Percentiles rank a stretch among this genome's conserved stretches.
These are phyloP conservation scores for Westerdykella aurantiaca DNA, from an alignment of 2,329 filamentous ascomycete species.

Conservation along the genomic window DNA sequence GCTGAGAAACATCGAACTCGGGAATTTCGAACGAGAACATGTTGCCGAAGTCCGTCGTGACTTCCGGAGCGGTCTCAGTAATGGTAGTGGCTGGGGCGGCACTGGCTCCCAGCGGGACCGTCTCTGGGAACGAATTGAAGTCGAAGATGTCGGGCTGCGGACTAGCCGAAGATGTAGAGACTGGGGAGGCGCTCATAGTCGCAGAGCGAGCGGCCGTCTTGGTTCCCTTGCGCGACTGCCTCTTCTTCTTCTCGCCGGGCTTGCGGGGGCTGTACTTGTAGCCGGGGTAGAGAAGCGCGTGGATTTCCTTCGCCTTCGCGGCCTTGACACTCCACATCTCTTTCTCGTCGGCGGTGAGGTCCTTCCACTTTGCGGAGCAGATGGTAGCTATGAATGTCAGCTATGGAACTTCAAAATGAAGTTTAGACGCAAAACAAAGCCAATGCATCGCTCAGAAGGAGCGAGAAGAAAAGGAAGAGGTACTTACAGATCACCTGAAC, in stretches of 20 bases:
- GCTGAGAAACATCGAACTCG: neutral
- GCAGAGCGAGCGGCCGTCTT: conserved; percentile 8
- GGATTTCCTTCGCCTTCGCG: conserved; percentile 15
- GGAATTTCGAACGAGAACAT: conserved; percentile 4
- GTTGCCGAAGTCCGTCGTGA: conserved; percentile 2
- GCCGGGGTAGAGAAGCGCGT: conserved; percentile 16
- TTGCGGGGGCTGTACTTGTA: conserved; percentile 26
- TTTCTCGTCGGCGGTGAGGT: conserved; percentile 10
- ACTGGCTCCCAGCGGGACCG: neutral
- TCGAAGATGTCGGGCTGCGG: conserved; percentile 1
- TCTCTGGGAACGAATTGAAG: conserved; percentile 6
- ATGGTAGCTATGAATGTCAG: conserved; percentile 12
- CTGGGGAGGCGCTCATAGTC: neutral
- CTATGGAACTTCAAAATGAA: no score
- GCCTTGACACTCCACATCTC: conserved; percentile 14
- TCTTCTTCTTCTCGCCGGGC: conserved; percentile 25
- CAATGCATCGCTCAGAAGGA: conserved; percentile 1
- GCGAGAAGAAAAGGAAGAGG: neutral
- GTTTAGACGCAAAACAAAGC: neutral
- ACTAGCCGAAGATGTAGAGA: neutral
- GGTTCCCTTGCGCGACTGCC: conserved; percentile 20
- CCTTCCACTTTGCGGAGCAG: conserved; percentile 15
- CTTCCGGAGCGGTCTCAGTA: neutral
- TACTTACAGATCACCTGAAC: conserved; percentile 23
- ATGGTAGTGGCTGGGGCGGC: neutral